A percentile compares a stretch with the other conserved stretches of the same genome.
Conservation (phyloP, 495 filamentous ascomycete genomes). For the Neurospora tetraspora region DNA sequence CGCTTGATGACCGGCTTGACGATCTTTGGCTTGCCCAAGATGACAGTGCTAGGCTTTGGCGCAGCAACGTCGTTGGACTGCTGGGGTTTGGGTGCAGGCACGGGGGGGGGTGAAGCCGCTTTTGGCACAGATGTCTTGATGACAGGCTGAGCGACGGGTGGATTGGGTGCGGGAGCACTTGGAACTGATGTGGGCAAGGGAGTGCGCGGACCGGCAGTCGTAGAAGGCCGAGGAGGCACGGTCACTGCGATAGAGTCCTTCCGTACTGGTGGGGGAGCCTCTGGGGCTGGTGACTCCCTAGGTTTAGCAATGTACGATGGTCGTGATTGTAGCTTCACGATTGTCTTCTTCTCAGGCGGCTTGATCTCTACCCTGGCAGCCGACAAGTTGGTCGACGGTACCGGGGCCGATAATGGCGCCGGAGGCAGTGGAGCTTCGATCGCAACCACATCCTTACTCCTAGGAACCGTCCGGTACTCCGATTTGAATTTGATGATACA, state of each 20-base stretch:
- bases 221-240: conserved; percentile 4
- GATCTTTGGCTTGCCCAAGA: conserved; percentile 6
- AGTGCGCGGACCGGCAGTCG: neutral
- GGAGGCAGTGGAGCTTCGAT: conserved; percentile 2
- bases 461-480: conserved; percentile 23
- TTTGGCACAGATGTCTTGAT: conserved; percentile 4
- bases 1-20: conserved; percentile 22
- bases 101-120: conserved; percentile 2
- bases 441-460: conserved; percentile 9
- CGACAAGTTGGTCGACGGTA: neutral
- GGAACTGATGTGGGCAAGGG: neutral
- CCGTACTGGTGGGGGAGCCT: conserved; percentile 8
- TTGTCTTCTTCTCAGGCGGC: conserved; percentile 21
- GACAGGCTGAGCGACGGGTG: conserved; percentile 17
- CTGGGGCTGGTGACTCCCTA: conserved; percentile 2
- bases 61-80: neutral
- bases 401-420: conserved; percentile 8
- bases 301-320: neutral
- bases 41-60: neutral
- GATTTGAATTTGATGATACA: conserved; percentile 24
- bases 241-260: conserved; percentile 22
- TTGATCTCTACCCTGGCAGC: conserved; percentile 12
- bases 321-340: conserved; percentile 4
- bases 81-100: neutral
- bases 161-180: conserved; percentile 8